Evolutionary conservation across 2,329 filamentous ascomycete genomes (phyloP).

Genomic region (Epichloe festucae): DNA sequence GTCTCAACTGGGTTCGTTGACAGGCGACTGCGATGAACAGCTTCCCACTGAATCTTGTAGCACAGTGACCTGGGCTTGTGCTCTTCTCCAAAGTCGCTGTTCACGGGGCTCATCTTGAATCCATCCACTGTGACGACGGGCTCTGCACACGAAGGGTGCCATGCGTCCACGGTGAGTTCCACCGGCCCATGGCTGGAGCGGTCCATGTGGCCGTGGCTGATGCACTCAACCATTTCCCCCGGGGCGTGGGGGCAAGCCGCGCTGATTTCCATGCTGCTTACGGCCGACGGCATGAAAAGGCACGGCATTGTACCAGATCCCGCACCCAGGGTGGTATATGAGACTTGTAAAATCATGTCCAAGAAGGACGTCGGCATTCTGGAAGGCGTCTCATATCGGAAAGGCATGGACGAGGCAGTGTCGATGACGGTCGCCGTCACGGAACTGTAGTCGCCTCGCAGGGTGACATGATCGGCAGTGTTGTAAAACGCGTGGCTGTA

Average conservation of each 20-base stretch:
- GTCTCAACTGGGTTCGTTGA: background rate
- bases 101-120: conserved; percentile 27
- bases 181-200: conserved; percentile 14
- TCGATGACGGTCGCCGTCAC: conserved; percentile 19
- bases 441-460: conserved; percentile 15
- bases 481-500: conserved; percentile 15
- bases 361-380: conserved; percentile 33
- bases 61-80: conserved; percentile 21
- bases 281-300: conserved; percentile 24
- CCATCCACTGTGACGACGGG: conserved; percentile 24
- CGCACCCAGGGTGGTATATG: conserved; percentile 25
- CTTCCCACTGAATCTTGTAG: conserved; percentile 33
- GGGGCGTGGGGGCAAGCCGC: conserved; percentile 12
- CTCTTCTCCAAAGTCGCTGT: conserved; percentile 16
- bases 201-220: conserved; percentile 15
- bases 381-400: conserved; percentile 27
- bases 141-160: conserved; percentile 13
- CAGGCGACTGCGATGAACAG: conserved; percentile 7
- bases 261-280: conserved; percentile 18
- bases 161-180: conserved; percentile 23
- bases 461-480: conserved; percentile 8
- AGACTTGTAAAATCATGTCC: conserved; percentile 30
- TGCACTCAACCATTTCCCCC: conserved; percentile 17
- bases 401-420: conserved; percentile 31
- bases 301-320: conserved; percentile 16